phyloP scores from a whole-genome alignment of 2,329 filamentous ascomycete genomes.

The Clarireedia hainanense region DNA sequence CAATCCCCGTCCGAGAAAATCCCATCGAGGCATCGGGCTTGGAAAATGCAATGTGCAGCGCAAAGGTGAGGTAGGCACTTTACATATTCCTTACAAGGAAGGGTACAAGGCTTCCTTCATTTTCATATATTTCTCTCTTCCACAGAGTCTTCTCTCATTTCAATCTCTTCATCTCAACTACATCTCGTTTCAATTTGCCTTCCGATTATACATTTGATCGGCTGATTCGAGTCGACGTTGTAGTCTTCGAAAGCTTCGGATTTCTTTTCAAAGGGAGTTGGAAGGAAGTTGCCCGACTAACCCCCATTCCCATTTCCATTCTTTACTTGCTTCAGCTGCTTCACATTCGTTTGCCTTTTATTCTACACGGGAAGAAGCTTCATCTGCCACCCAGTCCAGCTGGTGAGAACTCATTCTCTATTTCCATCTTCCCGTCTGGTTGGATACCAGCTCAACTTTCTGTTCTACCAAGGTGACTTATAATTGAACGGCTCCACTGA shows the following conservation, averaged over 20 bases:
- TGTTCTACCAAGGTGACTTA: no score
- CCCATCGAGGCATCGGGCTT: no score
- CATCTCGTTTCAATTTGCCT: neutral
- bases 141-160: neutral
- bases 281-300: neutral
- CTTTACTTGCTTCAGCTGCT: slow-evolving; percentile 11
- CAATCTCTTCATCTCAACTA: neutral
- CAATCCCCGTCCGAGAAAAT: no score
- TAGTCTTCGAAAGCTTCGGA: slow-evolving; percentile 11
- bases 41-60: no score
- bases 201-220: neutral
- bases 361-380: neutral
- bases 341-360: slow-evolving; percentile 13
- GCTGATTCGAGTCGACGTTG: slow-evolving; percentile 12
- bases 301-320: slow-evolving; percentile 10
- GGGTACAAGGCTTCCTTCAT: no score
- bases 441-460: no score
- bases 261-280: neutral
- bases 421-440: no score
- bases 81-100: no score
- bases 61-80: no score
- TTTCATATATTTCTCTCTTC: neutral
- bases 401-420: no score
- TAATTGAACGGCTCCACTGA: neutral
- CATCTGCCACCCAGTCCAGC: no score